Evolutionary conservation across 495 filamentous ascomycete species (phyloP).

Genomic region (Penicillium flavigenum): DNA sequence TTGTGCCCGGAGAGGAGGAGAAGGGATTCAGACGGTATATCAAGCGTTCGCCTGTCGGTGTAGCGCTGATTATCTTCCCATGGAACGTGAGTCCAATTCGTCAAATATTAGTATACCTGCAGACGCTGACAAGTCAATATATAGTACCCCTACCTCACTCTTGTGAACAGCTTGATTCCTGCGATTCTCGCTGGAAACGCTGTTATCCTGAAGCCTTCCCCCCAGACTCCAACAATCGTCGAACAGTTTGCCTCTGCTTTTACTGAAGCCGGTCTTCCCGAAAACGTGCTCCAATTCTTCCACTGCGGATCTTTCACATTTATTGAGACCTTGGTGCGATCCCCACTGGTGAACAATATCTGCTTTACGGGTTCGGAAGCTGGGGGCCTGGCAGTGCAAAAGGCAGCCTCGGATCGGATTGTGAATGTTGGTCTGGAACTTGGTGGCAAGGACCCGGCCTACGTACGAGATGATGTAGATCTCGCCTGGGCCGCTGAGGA

Average conservation of each 20-base stretch:
- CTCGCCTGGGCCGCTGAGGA: constrained; percentile 86
- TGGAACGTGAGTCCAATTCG: constrained; percentile 74
- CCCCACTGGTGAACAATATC: constrained; percentile 69
- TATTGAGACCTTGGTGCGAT: constrained; percentile 70
- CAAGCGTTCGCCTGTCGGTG: constrained; percentile 79
- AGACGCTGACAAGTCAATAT: constrained; percentile 9
- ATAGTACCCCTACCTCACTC: constrained; percentile 89
- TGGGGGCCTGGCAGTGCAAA: constrained; percentile 81
- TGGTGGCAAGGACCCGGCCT: constrained; percentile 91
- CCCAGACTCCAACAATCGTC: constrained; percentile 86
- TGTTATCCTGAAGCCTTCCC: constrained; percentile 89
- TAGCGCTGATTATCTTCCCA: constrained; percentile 83
- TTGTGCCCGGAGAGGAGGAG: constrained; percentile 73
- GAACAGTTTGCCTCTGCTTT: constrained; percentile 80
- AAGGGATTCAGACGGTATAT: constrained; percentile 87
- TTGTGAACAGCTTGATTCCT: constrained; percentile 87
- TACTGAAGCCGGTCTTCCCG: constrained; percentile 70
- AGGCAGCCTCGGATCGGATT: constrained; percentile 74
- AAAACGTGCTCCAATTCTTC: constrained; percentile 82
- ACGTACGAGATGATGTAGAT: constrained; percentile 82
- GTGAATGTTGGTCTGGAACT: constrained; percentile 85
- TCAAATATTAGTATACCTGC: not conserved
- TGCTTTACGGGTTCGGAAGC: constrained; percentile 95
- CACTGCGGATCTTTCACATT: constrained; percentile 73
- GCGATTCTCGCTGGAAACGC: constrained; percentile 84